These are phyloP conservation scores for Peronospora belbahrii DNA, from an alignment of 352 stramenopile genomes.

Conservation along the genomic window DNA sequence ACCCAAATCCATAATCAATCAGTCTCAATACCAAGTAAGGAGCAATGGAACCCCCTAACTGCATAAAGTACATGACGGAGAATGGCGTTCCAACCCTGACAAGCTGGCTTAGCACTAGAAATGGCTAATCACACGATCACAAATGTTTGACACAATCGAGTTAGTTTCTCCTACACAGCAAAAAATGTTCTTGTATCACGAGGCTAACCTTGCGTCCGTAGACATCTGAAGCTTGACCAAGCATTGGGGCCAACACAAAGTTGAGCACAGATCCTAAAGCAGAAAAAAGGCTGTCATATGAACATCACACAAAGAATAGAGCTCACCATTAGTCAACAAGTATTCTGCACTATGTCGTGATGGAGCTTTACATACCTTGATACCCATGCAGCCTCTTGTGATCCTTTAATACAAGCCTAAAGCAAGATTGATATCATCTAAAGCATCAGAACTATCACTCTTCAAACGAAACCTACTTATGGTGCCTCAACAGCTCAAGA, in stretches of 20 bases:
- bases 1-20: conserved; percentile 60
- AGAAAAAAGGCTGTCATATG: conserved; percentile 44
- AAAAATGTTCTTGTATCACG: not conserved
- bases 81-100: conserved; percentile 52
- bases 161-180: not conserved
- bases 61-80: conserved; percentile 61
- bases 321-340: too few relatives aligned
- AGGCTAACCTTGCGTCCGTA: conserved; percentile 68
- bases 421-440: not conserved
- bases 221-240: conserved; percentile 64
- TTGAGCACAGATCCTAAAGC: conserved; percentile 46
- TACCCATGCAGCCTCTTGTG: conserved; percentile 60
- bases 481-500: too few relatives aligned
- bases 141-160: not conserved
- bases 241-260: conserved; percentile 60
- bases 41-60: conserved; percentile 44
- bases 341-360: too few relatives aligned
- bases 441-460: not conserved
- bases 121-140: conserved; percentile 32
- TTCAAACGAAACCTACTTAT: not conserved
- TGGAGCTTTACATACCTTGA: too few relatives aligned
- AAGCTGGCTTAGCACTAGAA: conserved; percentile 62
- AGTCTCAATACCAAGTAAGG: conserved; percentile 61
- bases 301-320: not conserved
- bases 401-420: conserved; percentile 57